Conservation (phyloP, 257 asterid genomes). For the Linaria vulgaris region DNA sequence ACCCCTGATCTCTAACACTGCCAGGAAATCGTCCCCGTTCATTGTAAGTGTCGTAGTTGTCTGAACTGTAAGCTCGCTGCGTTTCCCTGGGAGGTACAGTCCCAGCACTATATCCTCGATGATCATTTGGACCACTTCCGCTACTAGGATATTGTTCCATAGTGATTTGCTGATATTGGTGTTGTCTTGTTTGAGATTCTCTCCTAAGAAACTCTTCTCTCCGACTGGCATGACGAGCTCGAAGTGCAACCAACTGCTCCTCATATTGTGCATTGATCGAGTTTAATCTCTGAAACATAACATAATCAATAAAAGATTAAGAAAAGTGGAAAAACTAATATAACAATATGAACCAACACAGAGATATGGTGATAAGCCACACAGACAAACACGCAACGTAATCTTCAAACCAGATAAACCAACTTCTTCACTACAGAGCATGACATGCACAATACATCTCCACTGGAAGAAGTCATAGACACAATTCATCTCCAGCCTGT, state of each 20-base stretch:
- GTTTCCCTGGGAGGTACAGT: constrained; percentile 42
- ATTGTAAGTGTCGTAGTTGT: constrained; percentile 52
- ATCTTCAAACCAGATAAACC: background rate
- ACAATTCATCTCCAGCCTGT: background rate
- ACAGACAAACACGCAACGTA: background rate
- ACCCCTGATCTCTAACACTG: constrained; percentile 54
- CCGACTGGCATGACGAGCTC: constrained; percentile 55
- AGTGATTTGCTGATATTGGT: constrained; percentile 62
- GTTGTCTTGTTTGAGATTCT: constrained; percentile 68
- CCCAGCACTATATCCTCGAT: constrained; percentile 45
- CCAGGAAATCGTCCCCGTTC: constrained; percentile 49
- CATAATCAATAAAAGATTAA: background rate
- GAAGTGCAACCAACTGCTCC: constrained; percentile 62
- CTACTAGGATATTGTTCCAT: constrained; percentile 48
- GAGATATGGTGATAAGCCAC: background rate
- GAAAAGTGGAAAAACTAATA: background rate
- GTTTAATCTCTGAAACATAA: constrained; percentile 53
- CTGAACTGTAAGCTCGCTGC: constrained; percentile 49
- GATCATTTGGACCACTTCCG: constrained; percentile 38
- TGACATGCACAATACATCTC: background rate
- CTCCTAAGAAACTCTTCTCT: constrained; percentile 63
- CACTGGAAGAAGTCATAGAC: background rate
- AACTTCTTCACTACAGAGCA: background rate
- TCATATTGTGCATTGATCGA: constrained; percentile 58
- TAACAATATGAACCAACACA: background rate